Conservation (phyloP, 345 rosid species). For the Noccaea bulbosa region DNA sequence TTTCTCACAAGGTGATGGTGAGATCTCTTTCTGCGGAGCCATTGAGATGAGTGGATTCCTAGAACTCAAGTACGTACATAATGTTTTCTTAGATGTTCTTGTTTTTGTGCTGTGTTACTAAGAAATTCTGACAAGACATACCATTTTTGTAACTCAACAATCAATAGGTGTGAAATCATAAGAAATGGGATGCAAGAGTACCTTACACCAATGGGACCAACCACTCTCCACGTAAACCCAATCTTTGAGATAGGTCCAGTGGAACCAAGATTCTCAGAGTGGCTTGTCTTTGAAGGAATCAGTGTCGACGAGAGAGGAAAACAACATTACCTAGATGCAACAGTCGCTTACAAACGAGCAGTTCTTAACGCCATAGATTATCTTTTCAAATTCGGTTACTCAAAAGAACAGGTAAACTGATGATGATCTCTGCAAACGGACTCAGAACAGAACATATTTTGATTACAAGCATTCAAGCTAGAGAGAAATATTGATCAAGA, state of each 20-base stretch:
- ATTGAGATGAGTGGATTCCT: conserved; percentile 95
- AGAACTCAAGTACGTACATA: conserved; percentile 65
- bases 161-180: conserved; percentile 73
- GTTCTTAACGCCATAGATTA: conserved; percentile 91
- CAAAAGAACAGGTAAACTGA: conserved; percentile 77
- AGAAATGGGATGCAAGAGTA: conserved; percentile 87
- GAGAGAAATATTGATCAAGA: conserved; percentile 12
- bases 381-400: conserved; percentile 88
- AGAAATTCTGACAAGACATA: not conserved
- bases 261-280: conserved; percentile 92
- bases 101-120: no score
- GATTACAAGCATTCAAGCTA: conserved; percentile 16
- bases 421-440: conserved; percentile 2
- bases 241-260: conserved; percentile 91
- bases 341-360: conserved; percentile 85
- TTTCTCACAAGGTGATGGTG: conserved; percentile 97
- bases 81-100: conserved; percentile 2
- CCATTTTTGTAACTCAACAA: not conserved
- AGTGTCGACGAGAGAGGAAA: conserved; percentile 85
- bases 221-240: conserved; percentile 86
- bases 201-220: conserved; percentile 97
- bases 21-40: conserved; percentile 91
- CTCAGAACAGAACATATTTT: not conserved
- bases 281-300: conserved; percentile 94
- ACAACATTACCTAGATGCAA: conserved; percentile 88